Base-by-base conservation (phyloP, 768 basidiomycete species). In the Mycena alexandri region DNA sequence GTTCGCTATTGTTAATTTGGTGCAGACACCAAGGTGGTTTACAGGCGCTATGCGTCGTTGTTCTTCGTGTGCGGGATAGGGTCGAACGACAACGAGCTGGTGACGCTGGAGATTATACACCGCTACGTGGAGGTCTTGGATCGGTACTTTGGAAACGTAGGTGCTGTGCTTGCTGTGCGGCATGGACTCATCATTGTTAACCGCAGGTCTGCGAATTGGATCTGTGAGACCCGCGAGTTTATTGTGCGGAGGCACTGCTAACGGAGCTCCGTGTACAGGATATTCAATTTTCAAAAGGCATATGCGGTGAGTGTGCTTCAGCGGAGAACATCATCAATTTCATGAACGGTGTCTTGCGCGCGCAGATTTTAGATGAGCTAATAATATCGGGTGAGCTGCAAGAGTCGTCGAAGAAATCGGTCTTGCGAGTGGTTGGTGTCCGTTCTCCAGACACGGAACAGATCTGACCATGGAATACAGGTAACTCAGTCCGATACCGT, bases 261-360 rank as follows among this genome's bases (percentile, higher is more conserved):
- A 64, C 38, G 50, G 52, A 61, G 22, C 63, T 56, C 34, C 56
- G 25, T 48, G 33, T 55, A 22, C 69, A 91, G 90, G 56, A 94
- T 94, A 71, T 94, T 94, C 86, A 94, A 94, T 82, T 94, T 94
- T 75, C 93, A 94, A 74, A 94, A 94, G 77, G 93, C 93, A 14
- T 94, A 91, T 78, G 89, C 93, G 0, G 92, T 89, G 68, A 50
- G 83, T 75, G 43, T 21, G 12, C 43, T 62, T 5, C 34, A 24
- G 17, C 29, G 12, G 46, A 41, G 34, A 22, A 44, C 17, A 42
- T 46, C 9, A 54, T 19, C 17, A 38, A 38, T 38, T 12, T 38
- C 38, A 38, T 38, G 38, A 14, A 38, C 38, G 38, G 4, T 38
- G 43, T 7, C 14, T 21, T 19, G 33, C 11, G 42, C 42, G 29